Evolutionary conservation across 2,329 filamentous ascomycete genomes (phyloP).

Genomic region (Sarocladiaceae sp.): DNA sequence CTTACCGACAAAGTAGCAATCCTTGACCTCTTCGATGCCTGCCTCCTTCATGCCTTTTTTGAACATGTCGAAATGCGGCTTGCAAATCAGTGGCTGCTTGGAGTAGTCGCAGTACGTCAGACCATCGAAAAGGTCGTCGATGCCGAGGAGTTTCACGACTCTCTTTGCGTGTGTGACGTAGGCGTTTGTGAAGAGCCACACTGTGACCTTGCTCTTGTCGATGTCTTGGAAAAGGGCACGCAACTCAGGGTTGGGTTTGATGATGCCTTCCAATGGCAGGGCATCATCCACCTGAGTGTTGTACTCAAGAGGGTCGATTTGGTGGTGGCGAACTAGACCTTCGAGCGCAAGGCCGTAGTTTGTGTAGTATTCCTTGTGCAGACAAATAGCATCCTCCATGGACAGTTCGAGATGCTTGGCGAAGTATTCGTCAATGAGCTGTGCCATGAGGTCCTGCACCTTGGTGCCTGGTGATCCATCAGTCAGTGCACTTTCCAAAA

Average conservation of each 20-base stretch:
- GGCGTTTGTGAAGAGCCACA: constrained; percentile 96
- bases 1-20: constrained; percentile 92
- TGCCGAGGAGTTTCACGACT: constrained; percentile 73
- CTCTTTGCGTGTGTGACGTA: constrained; percentile 83
- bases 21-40: constrained; percentile 58
- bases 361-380: constrained; percentile 90
- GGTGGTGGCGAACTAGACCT: constrained; percentile 87
- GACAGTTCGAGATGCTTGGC: constrained; percentile 68
- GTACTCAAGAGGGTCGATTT: constrained; percentile 93
- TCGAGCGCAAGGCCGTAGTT: constrained; percentile 97
- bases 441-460: constrained; percentile 85
- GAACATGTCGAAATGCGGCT: constrained; percentile 80
- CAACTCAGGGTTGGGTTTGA: constrained; percentile 73
- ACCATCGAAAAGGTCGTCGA: constrained; percentile 91
- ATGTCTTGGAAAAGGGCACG: constrained; percentile 76
- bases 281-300: constrained; percentile 94
- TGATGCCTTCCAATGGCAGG: constrained; percentile 77
- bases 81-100: constrained; percentile 71
- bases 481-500: too few species aligned
- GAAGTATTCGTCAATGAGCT: constrained; percentile 67
- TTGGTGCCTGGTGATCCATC: constrained; percentile 52
- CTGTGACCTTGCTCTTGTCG: constrained; percentile 75
- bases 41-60: constrained; percentile 86
- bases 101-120: constrained; percentile 93
- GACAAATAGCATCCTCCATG: constrained; percentile 72